These are phyloP conservation scores for Haplosporangium sp. DNA, from an alignment of 371 early-diverging fungal species.

Conservation along the genomic window DNA sequence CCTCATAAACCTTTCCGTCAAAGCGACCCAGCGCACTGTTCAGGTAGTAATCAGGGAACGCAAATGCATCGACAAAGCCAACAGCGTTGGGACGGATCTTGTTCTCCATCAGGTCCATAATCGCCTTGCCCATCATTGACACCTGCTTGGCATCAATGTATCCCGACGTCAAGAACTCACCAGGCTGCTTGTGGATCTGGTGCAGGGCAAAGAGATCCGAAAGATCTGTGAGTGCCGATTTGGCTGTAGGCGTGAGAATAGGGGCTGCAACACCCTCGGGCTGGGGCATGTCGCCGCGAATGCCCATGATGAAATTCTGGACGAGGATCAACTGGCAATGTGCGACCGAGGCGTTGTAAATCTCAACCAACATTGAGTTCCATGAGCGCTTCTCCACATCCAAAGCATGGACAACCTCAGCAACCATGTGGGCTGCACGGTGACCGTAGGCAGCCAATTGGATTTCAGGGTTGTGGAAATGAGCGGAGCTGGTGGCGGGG, in stretches of 20 bases:
- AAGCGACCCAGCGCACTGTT: constrained; percentile 80
- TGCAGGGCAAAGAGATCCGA: constrained; percentile 71
- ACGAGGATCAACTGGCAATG: constrained; percentile 71
- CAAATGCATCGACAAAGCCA: constrained; percentile 79
- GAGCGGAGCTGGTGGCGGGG: constrained; percentile 49
- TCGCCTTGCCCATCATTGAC: constrained; percentile 61
- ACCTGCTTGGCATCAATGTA: constrained; percentile 64
- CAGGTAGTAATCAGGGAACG: constrained; percentile 76
- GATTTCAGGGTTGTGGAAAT: constrained; percentile 69
- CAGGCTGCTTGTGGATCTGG: constrained; percentile 74
- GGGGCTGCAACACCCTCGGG: constrained; percentile 69
- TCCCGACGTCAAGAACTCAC: constrained; percentile 72
- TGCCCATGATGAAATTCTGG: constrained; percentile 63
- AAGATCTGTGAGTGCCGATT: constrained; percentile 67
- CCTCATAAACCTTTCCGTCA: constrained; percentile 83
- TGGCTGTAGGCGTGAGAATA: constrained; percentile 64
- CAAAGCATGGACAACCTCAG: constrained; percentile 68
- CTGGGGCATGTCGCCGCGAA: constrained; percentile 62
- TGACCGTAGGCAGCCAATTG: constrained; percentile 74
- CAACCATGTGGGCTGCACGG: constrained; percentile 71
- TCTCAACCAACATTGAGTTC: constrained; percentile 77
- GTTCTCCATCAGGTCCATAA: constrained; percentile 63
- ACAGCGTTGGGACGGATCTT: constrained; percentile 78
- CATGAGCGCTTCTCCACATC: constrained; percentile 72
- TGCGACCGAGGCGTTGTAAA: constrained; percentile 72